phyloP scores from a whole-genome alignment of 495 filamentous ascomycete genomes.

The Sordaria brevicollis region DNA sequence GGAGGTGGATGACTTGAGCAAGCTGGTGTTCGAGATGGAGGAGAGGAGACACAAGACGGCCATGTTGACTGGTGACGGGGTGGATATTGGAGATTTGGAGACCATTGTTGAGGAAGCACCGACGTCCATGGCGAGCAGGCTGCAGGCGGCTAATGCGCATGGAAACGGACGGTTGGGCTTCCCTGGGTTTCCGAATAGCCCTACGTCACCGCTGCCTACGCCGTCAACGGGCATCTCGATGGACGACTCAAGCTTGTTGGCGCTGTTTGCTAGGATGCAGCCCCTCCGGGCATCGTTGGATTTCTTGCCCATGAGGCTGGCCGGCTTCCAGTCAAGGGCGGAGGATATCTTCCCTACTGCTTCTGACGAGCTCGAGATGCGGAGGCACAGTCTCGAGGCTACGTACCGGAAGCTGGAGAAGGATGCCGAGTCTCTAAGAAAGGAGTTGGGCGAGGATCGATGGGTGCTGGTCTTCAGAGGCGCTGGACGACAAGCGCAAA shows the following conservation, averaged over 20 bases:
- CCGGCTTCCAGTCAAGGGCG: constrained; percentile 70
- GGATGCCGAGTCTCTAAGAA: constrained; percentile 76
- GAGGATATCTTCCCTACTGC: constrained; percentile 72
- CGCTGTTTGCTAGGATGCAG: constrained; percentile 88
- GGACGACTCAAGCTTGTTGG: constrained; percentile 73
- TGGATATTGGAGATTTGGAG: constrained; percentile 85
- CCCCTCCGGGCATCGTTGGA: constrained; percentile 86
- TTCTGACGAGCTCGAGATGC: constrained; percentile 73
- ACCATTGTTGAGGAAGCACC: constrained; percentile 89
- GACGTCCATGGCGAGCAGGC: constrained; percentile 32
- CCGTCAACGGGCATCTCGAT: constrained; percentile 48
- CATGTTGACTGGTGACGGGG: constrained; percentile 44
- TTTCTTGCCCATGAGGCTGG: constrained; percentile 92
- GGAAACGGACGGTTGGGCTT: constrained; percentile 55
- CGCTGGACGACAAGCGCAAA: constrained; percentile 82
- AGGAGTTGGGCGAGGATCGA: constrained; percentile 85
- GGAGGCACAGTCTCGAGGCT: constrained; percentile 58
- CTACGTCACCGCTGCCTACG: constrained; percentile 46
- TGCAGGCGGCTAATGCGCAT: constrained; percentile 16
- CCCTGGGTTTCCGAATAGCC: constrained; percentile 43
- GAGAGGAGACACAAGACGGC: constrained; percentile 72
- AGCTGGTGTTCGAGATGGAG: constrained; percentile 92
- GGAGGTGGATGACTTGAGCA: constrained; percentile 74
- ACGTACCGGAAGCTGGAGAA: constrained; percentile 73
- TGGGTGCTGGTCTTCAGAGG: constrained; percentile 94